Evolutionary conservation across 768 basidiomycete species (phyloP).

Genomic region (Suillus paluster): DNA sequence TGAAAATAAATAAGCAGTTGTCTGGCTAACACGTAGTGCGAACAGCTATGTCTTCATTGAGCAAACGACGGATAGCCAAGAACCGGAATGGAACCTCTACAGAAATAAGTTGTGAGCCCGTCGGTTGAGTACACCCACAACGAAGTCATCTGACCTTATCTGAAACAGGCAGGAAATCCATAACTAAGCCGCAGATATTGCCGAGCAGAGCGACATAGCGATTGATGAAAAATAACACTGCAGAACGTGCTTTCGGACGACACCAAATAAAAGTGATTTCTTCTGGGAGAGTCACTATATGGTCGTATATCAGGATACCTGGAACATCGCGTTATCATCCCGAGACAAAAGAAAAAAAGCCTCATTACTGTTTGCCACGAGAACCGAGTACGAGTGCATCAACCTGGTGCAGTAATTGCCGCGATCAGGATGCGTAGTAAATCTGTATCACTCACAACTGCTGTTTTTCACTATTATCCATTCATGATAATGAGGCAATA

Average conservation of each 20-base stretch:
- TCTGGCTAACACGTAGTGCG: too few species aligned
- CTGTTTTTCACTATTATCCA: constrained; percentile 2
- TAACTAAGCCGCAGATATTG: constrained; percentile 34
- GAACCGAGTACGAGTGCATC: constrained; percentile 1
- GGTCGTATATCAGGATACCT: constrained; percentile 37
- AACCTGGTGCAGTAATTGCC: not conserved
- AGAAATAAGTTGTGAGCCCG: not conserved
- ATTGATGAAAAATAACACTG: constrained; percentile 52
- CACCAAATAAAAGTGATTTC: constrained; percentile 53
- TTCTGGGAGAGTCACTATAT: constrained; percentile 30
- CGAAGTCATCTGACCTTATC: not conserved
- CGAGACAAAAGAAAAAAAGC: not conserved
- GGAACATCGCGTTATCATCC: not conserved
- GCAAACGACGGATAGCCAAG: not conserved
- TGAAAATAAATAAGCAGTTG: too few species aligned
- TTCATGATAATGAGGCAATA: not conserved
- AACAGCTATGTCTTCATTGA: too few species aligned
- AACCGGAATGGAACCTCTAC: constrained; percentile 1
- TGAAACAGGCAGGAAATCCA: constrained; percentile 28
- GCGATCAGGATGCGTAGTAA: not conserved
- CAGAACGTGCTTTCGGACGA: constrained; percentile 41
- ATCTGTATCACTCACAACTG: not conserved
- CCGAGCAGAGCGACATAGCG: constrained; percentile 53
- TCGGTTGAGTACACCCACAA: not conserved
- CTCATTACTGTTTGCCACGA: constrained; percentile 11